Conservation (phyloP, 306 rosid genomes). For the Prunus salicina region DNA sequence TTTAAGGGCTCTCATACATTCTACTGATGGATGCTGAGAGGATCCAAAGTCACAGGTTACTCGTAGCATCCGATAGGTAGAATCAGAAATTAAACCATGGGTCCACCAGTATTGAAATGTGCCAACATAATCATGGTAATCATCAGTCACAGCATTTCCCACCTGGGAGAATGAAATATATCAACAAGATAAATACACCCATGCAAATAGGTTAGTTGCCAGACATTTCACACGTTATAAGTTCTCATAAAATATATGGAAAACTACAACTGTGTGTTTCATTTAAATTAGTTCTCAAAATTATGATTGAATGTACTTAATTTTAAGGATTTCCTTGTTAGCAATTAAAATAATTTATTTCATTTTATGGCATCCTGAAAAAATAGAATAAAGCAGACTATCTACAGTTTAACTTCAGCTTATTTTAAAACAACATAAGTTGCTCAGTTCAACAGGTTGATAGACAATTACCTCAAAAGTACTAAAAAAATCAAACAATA, state of each 20-base stretch:
- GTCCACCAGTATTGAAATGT: conserved; percentile 97
- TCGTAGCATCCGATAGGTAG: conserved; percentile 57
- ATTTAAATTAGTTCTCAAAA: neutral
- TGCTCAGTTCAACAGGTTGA: neutral
- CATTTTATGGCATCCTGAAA: neutral
- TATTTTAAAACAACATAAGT: neutral
- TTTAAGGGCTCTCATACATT: conserved; percentile 58
- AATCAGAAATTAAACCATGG: conserved; percentile 94
- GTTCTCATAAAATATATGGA: neutral
- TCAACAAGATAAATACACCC: conserved; percentile 19
- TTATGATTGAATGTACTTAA: neutral
- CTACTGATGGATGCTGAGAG: conserved; percentile 70
- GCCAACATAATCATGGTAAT: conserved; percentile 80
- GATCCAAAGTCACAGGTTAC: conserved; percentile 59
- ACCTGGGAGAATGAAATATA: conserved; percentile 45
- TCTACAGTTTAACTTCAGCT: neutral
- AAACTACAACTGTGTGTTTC: neutral
- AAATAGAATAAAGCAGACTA: neutral
- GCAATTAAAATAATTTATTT: neutral
- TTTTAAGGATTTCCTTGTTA: neutral
- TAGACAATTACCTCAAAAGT: neutral
- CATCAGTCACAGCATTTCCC: conserved; percentile 95
- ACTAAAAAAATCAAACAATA: neutral
- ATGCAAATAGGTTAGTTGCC: conserved; percentile 14
- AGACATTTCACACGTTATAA: neutral